These are phyloP conservation scores for Kurtzmaniella natalensis DNA, from an alignment of 1,139 yeast species.

Conservation along the genomic window DNA sequence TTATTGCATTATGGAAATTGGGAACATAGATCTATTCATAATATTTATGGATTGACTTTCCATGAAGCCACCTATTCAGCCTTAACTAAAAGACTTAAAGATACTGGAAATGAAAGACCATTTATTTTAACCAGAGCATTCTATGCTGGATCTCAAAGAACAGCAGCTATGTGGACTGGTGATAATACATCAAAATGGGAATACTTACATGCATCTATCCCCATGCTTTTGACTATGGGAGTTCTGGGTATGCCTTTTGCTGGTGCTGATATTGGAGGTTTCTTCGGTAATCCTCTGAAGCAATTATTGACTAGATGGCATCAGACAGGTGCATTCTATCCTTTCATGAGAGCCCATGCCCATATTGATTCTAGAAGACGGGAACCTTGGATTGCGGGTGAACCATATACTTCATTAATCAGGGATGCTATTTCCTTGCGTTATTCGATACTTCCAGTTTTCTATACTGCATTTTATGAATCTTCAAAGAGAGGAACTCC, in stretches of 20 bases:
- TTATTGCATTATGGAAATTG: conserved; percentile 69
- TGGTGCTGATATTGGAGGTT: conserved; percentile 98
- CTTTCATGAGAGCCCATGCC: conserved; percentile 95
- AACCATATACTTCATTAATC: conserved; percentile 63
- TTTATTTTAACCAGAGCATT: conserved; percentile 85
- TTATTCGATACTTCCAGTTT: conserved; percentile 69
- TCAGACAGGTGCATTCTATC: conserved; percentile 93
- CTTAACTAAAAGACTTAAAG: conserved; percentile 44
- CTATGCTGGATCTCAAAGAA: conserved; percentile 86
- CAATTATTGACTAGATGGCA: conserved; percentile 91
- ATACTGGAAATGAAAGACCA: conserved; percentile 59
- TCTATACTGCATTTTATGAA: conserved; percentile 77
- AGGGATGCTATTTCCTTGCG: conserved; percentile 70
- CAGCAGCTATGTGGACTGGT: conserved; percentile 97
- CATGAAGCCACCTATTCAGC: conserved; percentile 79
- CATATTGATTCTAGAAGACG: conserved; percentile 89
- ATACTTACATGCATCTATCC: conserved; percentile 71
- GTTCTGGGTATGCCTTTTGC: conserved; percentile 87
- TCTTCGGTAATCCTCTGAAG: conserved; percentile 80
- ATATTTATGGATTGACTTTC: conserved; percentile 72
- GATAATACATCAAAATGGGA: conserved; percentile 95
- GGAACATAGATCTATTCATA: conserved; percentile 92
- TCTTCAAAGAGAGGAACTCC: conserved; percentile 64
- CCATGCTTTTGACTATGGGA: conserved; percentile 81
- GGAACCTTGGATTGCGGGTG: conserved; percentile 87